Base-by-base conservation (phyloP, 129 eudicot species). In the Flaveria linearis region DNA sequence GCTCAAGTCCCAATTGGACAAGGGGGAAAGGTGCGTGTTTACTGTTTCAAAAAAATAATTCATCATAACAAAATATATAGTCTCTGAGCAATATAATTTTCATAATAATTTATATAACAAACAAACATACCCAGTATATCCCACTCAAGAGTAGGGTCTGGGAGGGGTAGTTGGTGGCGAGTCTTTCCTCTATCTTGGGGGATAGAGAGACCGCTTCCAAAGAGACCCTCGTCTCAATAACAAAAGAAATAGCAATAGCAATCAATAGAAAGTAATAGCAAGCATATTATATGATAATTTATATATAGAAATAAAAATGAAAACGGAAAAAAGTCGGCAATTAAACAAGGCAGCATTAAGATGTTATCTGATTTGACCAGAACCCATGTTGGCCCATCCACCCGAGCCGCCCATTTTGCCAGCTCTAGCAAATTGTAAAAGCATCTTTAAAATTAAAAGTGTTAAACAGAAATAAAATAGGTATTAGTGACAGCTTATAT, bases 381-480 rank as follows among this genome's bases (percentile, higher is more conserved):
- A 61, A 25, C 67, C 67, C 67, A 63, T 4, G 15, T 60, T 30
- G 68, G 68, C 12, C 4, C 43, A 63, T 63, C 28, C 68, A 63
- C 20, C 67, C 45, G 5, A 63, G 49, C 50, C 15, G 16, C 71
- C 68, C 45, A 61, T 53, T 53, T 58, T 18, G 39, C 16, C 66
- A 61, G 68, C 41, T 5, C 2, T 13, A 61, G 18, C 20, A 61
- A 61, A 58, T 10, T 12, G 41, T 12, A 8, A 62, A 62, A 26
- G 18, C 68, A 62, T 12, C 14, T 60, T 60, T 4, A 26, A 26
- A 26, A 63, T 60, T 4, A 26, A 26, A 26, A 63, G 22, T 28
- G 30, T 30, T 3, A 63, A 63, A 62, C 18, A n/a, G 16, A 63
- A 52, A 72, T 39, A 43, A 46, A 18, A 47, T 47, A 70, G 5